Evolutionary conservation across 805 yeast species (phyloP).

Genomic region (Lachancea kluyveri): DNA sequence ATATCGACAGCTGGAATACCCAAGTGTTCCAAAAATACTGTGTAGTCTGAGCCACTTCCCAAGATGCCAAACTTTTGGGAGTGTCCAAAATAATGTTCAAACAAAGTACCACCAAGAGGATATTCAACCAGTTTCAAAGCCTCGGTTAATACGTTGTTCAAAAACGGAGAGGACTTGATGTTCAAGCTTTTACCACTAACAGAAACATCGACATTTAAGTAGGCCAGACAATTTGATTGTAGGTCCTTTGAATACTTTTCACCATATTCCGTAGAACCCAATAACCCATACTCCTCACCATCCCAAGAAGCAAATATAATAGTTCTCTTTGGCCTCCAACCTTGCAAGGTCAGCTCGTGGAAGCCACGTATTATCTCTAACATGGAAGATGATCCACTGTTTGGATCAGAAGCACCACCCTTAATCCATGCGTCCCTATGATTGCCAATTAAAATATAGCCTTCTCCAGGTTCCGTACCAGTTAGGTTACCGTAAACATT

Average conservation of each 20-base stretch:
- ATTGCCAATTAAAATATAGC: slow-evolving; percentile 56
- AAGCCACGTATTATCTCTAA: slow-evolving; percentile 60
- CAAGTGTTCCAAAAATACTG: slow-evolving; percentile 52
- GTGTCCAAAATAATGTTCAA: slow-evolving; percentile 31
- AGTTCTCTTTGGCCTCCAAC: slow-evolving; percentile 64
- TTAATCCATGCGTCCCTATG: slow-evolving; percentile 80
- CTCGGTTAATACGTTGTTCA: slow-evolving; percentile 41
- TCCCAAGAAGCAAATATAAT: slow-evolving; percentile 75
- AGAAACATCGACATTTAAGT: slow-evolving; percentile 64
- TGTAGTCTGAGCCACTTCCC: slow-evolving; percentile 71
- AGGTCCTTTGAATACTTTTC: slow-evolving; percentile 49
- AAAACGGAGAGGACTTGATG: slow-evolving; percentile 51
- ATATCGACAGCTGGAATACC: slow-evolving; percentile 58
- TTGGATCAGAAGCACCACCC: slow-evolving; percentile 78
- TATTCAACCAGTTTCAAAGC: slow-evolving; percentile 40
- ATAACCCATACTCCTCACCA: slow-evolving; percentile 70
- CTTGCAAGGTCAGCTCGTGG: slow-evolving; percentile 42
- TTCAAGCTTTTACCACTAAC: slow-evolving; percentile 47
- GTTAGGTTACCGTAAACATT: slow-evolving; percentile 58
- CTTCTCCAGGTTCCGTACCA: slow-evolving; percentile 48
- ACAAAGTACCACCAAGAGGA: slow-evolving; percentile 35
- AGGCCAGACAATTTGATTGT: slow-evolving; percentile 51
- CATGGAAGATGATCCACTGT: slow-evolving; percentile 61
- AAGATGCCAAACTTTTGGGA: slow-evolving; percentile 36
- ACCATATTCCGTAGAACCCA: slow-evolving; percentile 76